Evolutionary conservation across 768 basidiomycete genomes (phyloP).

Genomic region (Nevesoporus exiguus): DNA sequence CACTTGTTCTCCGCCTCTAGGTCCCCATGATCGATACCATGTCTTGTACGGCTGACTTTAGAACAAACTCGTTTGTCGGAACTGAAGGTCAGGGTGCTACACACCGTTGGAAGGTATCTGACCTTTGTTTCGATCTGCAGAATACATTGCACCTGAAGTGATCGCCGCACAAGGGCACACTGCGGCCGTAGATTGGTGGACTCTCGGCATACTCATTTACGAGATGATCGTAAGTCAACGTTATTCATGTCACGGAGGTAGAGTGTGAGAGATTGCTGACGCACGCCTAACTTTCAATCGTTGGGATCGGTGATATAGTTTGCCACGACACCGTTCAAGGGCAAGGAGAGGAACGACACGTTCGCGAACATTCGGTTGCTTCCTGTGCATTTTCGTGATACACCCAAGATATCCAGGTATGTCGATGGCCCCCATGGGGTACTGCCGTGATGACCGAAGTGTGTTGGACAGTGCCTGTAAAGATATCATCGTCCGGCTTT

Average conservation of each 20-base stretch:
- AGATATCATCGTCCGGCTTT: slow-evolving; percentile 78
- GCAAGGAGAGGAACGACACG: slow-evolving; percentile 88
- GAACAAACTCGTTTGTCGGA: slow-evolving; percentile 98
- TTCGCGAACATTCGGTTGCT: slow-evolving; percentile 92
- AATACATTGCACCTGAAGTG: slow-evolving; percentile 99
- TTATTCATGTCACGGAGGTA: slow-evolving; percentile 23
- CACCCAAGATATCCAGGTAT: slow-evolving; percentile 72
- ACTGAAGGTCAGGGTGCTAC: slow-evolving; percentile 75
- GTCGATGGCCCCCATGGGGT: slow-evolving; percentile 25
- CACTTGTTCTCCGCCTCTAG: slow-evolving; percentile 37
- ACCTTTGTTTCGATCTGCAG: slow-evolving; percentile 41
- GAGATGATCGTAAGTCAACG: slow-evolving; percentile 89
- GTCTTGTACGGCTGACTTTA: slow-evolving; percentile 95
- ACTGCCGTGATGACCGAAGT: slow-evolving; percentile 7
- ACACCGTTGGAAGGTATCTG: slow-evolving; percentile 12
- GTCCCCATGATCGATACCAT: slow-evolving; percentile 94
- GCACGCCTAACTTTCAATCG: slow-evolving; percentile 29
- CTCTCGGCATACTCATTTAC: slow-evolving; percentile 95
- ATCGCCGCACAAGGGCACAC: slow-evolving; percentile 96
- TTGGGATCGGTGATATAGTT: slow-evolving; percentile 52
- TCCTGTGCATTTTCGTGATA: slow-evolving; percentile 83
- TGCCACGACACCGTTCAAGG: slow-evolving; percentile 99
- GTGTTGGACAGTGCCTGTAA: slow-evolving; percentile 66
- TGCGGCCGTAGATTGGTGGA: slow-evolving; percentile 99
- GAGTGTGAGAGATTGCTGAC: slow-evolving; percentile 28